A percentile compares a stretch with the other conserved stretches of the same genome.
Evolutionary conservation across 805 yeast genomes (phyloP).

Genomic region (Yamadazyma paraphyllophila): DNA sequence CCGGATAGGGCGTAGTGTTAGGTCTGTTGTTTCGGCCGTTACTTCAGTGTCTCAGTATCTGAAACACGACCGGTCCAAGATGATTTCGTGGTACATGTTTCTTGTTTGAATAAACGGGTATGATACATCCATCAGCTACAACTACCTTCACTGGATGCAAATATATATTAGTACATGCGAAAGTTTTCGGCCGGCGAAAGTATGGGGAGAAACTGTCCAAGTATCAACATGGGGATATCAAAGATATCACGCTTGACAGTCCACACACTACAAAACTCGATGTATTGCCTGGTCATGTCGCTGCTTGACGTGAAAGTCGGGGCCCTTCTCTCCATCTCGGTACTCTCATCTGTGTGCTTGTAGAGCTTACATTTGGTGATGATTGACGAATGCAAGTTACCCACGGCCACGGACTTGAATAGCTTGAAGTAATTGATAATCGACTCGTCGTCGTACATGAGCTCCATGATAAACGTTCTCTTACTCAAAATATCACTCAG

Average conservation of each 20-base stretch:
- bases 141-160: too few relatives aligned
- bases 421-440: conserved; percentile 69
- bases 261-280: conserved; percentile 78
- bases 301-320: conserved; percentile 11
- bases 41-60: too few relatives aligned
- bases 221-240: conserved; percentile 79
- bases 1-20: too few relatives aligned
- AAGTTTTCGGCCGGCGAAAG: conserved; percentile 29
- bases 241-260: conserved; percentile 81
- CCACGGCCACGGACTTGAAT: conserved; percentile 72
- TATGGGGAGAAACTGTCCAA: conserved; percentile 77
- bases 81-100: background rate
- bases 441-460: conserved; percentile 73
- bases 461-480: conserved; percentile 68
- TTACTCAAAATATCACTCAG: conserved; percentile 55
- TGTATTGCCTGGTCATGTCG: conserved; percentile 28
- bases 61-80: too few relatives aligned
- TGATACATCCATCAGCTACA: too few relatives aligned
- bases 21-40: too few relatives aligned
- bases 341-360: conserved; percentile 23
- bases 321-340: background rate
- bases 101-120: too few relatives aligned
- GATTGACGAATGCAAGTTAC: conserved; percentile 53
- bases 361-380: conserved; percentile 50
- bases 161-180: conserved; percentile 26